These are phyloP conservation scores for Kwoniella shivajii DNA, from an alignment of 1,284 basidiomycete genomes.

Conservation along the genomic window DNA sequence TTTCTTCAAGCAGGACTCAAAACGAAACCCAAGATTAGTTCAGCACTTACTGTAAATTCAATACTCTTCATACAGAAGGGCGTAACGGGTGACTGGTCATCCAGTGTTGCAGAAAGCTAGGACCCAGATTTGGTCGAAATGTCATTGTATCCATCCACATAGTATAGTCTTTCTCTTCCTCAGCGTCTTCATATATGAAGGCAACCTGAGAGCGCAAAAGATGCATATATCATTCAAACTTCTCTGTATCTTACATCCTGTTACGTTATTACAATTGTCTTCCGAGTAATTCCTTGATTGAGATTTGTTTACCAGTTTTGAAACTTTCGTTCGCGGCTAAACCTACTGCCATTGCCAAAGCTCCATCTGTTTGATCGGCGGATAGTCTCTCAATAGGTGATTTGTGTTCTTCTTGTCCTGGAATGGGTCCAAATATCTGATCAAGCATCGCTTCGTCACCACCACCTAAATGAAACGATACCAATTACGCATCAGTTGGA, in stretches of 20 bases:
- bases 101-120: too few species aligned
- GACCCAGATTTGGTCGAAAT: too few species aligned
- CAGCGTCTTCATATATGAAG: too few species aligned
- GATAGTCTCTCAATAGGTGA: constrained; percentile 59
- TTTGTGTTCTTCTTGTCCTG: constrained; percentile 53
- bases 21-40: too few species aligned
- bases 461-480: constrained; percentile 40
- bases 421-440: constrained; percentile 59
- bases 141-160: too few species aligned
- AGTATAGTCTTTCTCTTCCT: too few species aligned
- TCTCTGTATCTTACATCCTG: background rate
- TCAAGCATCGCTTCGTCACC: constrained; percentile 61
- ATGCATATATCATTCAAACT: background rate
- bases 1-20: too few species aligned
- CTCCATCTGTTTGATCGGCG: constrained; percentile 60
- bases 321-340: constrained; percentile 62
- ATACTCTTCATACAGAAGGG: too few species aligned
- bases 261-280: constrained; percentile 24
- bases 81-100: too few species aligned
- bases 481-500: background rate
- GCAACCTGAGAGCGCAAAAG: too few species aligned
- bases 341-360: constrained; percentile 61
- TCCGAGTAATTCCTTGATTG: constrained; percentile 47
- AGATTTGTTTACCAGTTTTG: constrained; percentile 58
- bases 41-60: too few species aligned